These are phyloP conservation scores for Oxytropis ochrocephala DNA, from an alignment of 306 rosid species.

Conservation along the genomic window DNA sequence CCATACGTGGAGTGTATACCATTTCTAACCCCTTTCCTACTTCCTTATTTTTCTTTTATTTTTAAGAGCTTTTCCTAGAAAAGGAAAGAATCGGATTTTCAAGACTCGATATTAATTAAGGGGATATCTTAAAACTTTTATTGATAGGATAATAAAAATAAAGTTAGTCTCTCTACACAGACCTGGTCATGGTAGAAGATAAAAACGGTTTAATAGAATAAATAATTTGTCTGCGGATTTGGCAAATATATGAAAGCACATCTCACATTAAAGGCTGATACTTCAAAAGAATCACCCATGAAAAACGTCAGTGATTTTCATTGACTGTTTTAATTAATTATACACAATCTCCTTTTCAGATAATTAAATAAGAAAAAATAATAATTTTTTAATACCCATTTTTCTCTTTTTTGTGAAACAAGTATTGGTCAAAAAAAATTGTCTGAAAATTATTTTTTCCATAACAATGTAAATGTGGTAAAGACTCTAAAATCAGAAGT, in stretches of 20 bases:
- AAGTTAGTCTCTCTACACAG: background rate
- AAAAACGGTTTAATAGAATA: background rate
- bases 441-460: background rate
- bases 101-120: background rate
- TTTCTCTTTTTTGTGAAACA: background rate
- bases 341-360: background rate
- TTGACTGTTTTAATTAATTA: background rate
- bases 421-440: background rate
- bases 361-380: background rate
- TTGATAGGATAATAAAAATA: conserved; percentile 4
- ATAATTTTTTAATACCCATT: too few relatives aligned
- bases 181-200: background rate
- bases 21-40: background rate
- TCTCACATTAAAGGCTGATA: conserved; percentile 10
- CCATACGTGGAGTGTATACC: conserved; percentile 1
- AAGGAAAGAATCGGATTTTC: conserved; percentile 19
- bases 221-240: background rate
- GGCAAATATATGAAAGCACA: conserved; percentile 6
- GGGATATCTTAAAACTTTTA: conserved; percentile 13
- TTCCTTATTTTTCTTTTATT: background rate
- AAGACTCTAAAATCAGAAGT: background rate
- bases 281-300: background rate
- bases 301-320: background rate
- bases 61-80: background rate
- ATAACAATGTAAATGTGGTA: background rate